Percentiles rank a stretch among this genome's conserved stretches.
Evolutionary conservation across 441 rosid genomes (phyloP).

Genomic region (Erodium chrysanthum): DNA sequence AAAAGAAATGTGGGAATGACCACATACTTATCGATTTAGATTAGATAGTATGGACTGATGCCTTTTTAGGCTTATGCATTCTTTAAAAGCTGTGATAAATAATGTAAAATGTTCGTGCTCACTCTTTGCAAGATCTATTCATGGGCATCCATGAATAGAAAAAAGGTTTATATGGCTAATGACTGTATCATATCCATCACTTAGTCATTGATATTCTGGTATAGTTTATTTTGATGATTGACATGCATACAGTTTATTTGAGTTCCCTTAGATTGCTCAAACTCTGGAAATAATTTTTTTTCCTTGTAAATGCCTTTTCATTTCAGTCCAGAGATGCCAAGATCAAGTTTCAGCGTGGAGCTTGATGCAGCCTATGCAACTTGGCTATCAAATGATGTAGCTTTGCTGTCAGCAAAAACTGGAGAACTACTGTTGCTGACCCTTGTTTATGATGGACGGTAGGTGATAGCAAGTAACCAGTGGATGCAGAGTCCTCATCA

Average conservation of each 20-base stretch:
- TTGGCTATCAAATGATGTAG: conserved; percentile 79
- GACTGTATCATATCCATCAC: not conserved
- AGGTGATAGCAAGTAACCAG: conserved; percentile 17
- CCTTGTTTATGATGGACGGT: conserved; percentile 97
- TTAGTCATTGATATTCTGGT: not conserved
- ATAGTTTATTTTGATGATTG: conserved; percentile 1
- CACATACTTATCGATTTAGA: not conserved
- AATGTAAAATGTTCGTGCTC: not conserved
- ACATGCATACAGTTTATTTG: not conserved
- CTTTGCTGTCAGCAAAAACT: conserved; percentile 75
- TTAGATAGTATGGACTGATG: not conserved
- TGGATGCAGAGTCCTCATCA: conserved; percentile 5
- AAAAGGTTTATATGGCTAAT: conserved; percentile 1
- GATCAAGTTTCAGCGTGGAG: conserved; percentile 74
- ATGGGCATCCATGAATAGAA: not conserved
- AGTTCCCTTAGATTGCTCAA: not conserved
- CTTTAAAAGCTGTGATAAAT: conserved; percentile 1
- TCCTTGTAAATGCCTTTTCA: conserved; percentile 12
- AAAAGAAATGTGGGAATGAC: not conserved
- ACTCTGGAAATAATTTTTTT: conserved; percentile 2
- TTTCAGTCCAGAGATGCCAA: conserved; percentile 89
- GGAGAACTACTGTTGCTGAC: conserved; percentile 83
- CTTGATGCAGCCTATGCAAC: conserved; percentile 93
- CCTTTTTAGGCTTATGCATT: not conserved
- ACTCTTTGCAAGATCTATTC: not conserved